These are phyloP conservation scores for Dactylellina haptotyla DNA, from an alignment of 2,329 filamentous ascomycete genomes.

Conservation along the genomic window DNA sequence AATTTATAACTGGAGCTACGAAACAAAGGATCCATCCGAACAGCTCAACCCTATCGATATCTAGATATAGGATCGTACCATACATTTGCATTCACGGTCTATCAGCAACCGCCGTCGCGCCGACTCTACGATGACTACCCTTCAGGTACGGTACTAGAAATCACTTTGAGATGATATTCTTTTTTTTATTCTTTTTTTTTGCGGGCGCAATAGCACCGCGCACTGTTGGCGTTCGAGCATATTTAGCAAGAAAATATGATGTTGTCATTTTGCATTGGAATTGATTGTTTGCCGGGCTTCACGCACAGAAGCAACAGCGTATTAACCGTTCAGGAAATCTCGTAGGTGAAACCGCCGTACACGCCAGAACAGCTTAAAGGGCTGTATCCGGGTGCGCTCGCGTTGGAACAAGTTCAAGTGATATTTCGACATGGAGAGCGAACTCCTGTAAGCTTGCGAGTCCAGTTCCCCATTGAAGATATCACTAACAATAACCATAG, in stretches of 20 bases:
- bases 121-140: constrained; percentile 35
- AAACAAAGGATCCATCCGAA: not conserved
- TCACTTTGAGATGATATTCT: too few relatives aligned
- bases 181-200: too few relatives aligned
- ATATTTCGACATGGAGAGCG: constrained; percentile 78
- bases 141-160: constrained; percentile 18
- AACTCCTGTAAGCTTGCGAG: constrained; percentile 10
- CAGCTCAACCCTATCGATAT: too few relatives aligned
- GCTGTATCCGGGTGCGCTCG: constrained; percentile 82
- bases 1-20: not conserved
- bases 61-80: too few relatives aligned
- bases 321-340: not conserved
- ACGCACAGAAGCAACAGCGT: too few relatives aligned
- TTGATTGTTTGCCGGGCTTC: too few relatives aligned
- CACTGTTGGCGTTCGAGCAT: too few relatives aligned
- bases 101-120: too few relatives aligned
- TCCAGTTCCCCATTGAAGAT: not conserved
- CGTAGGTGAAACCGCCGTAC: constrained; percentile 76
- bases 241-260: too few relatives aligned
- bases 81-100: too few relatives aligned
- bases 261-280: too few relatives aligned
- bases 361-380: constrained; percentile 78
- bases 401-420: constrained; percentile 90
- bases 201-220: too few relatives aligned
- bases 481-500: constrained; percentile 6